A percentile compares a stretch with the other conserved stretches of the same genome.
Conservation (phyloP, 2,329 filamentous ascomycete species). For the Colletotrichum magnum region DNA sequence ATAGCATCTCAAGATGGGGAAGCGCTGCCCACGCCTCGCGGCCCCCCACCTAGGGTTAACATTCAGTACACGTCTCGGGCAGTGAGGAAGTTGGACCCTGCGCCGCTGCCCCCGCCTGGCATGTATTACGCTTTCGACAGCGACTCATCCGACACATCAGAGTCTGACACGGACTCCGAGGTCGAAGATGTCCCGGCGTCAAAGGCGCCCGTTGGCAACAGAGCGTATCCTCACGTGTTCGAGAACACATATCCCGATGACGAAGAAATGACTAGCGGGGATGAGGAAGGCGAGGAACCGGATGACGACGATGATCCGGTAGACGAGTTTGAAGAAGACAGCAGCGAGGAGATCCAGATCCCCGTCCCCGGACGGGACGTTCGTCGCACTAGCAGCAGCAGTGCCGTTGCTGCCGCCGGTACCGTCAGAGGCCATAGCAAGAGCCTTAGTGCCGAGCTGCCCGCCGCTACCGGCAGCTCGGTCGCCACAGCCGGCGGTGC, state of each 20-base stretch:
- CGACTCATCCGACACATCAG: conserved; percentile 50
- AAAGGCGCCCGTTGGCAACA: conserved; percentile 47
- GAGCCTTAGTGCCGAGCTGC: conserved; percentile 48
- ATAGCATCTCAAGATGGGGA: conserved; percentile 50
- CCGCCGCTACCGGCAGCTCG: conserved; percentile 52
- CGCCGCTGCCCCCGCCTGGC: conserved; percentile 65
- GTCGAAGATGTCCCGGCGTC: conserved; percentile 47
- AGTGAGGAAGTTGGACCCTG: conserved; percentile 60
- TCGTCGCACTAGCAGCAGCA: conserved; percentile 43
- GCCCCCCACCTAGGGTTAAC: conserved; percentile 46
- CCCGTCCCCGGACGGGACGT: conserved; percentile 44
- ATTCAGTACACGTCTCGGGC: conserved; percentile 62
- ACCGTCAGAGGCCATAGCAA: conserved; percentile 50
- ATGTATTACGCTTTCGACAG: conserved; percentile 66
- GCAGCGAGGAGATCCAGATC: conserved; percentile 34
- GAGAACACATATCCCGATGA: conserved; percentile 57
- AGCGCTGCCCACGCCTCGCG: conserved; percentile 14
- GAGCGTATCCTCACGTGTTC: conserved; percentile 53
- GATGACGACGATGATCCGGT: conserved; percentile 41
- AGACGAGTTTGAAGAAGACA: conserved; percentile 1
- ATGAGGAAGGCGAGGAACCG: conserved; percentile 48
- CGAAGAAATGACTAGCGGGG: conserved; percentile 57
- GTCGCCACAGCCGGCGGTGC: conserved; percentile 56
- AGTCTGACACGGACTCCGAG: conserved; percentile 49
- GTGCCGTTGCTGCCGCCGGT: conserved; percentile 51